Conservation (phyloP, 306 rosid species). For the Quercus alba region DNA sequence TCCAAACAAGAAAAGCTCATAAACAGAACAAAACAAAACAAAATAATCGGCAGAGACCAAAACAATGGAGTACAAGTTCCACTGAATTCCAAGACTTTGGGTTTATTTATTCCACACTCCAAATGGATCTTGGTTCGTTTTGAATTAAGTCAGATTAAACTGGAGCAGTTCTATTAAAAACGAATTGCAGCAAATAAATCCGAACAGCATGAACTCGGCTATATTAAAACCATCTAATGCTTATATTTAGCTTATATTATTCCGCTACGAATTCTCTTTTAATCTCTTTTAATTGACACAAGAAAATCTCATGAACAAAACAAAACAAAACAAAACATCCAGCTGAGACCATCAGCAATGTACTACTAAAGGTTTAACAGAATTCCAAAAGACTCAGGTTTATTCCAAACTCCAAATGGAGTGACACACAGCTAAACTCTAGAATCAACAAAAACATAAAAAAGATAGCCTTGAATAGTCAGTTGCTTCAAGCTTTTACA, state of each 20-base stretch:
- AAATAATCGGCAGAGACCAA: too few species aligned
- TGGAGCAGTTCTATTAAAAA: too few species aligned
- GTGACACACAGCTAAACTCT: neutral
- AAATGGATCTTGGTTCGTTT: too few species aligned
- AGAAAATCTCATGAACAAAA: neutral
- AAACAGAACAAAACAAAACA: too few species aligned
- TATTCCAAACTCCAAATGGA: constrained; percentile 19
- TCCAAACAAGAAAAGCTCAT: too few species aligned
- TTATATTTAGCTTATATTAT: neutral
- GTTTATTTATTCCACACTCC: too few species aligned
- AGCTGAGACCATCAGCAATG: neutral
- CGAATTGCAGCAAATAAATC: neutral
- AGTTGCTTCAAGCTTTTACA: constrained; percentile 23
- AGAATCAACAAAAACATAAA: constrained; percentile 16
- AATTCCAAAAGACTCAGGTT: neutral
- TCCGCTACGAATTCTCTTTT: neutral
- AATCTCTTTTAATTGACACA: neutral
- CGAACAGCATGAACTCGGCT: neutral
- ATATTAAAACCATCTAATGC: neutral
- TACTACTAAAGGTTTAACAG: neutral
- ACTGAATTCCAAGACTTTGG: too few species aligned
- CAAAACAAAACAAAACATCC: too few species aligned
- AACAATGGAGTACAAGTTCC: too few species aligned
- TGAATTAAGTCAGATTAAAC: too few species aligned
- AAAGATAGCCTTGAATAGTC: constrained; percentile 8